Conservation (phyloP, 768 basidiomycete species). For the Trametes elegans region DNA sequence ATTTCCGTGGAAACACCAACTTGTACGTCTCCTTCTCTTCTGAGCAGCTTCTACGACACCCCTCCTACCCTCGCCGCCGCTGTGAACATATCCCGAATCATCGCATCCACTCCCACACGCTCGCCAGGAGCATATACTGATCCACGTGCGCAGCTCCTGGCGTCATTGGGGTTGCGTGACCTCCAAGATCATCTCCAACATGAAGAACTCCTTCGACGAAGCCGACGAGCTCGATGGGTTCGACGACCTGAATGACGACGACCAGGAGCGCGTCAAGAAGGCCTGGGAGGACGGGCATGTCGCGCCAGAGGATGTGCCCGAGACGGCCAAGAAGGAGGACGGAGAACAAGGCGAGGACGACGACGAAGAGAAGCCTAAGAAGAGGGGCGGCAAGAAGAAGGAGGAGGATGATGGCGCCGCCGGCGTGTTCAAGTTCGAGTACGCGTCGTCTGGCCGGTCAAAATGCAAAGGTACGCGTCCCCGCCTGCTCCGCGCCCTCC, state of each 20-base stretch:
- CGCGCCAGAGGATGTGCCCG: conserved; percentile 81
- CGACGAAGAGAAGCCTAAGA: conserved; percentile 36
- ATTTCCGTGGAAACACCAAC: conserved; percentile 63
- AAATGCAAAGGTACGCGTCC: conserved; percentile 37
- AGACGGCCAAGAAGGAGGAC: conserved; percentile 59
- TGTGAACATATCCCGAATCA: background rate
- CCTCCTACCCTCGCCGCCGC: background rate
- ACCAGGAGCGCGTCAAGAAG: conserved; percentile 65
- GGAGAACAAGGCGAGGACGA: conserved; percentile 42
- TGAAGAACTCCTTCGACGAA: conserved; percentile 58
- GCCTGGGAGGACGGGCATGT: conserved; percentile 81
- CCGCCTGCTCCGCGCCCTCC: background rate
- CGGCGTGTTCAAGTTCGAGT: conserved; percentile 31
- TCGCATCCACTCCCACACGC: background rate
- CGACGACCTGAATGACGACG: conserved; percentile 65
- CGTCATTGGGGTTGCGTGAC: conserved; percentile 92
- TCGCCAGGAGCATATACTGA: background rate
- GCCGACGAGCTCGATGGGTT: conserved; percentile 82
- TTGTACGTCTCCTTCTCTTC: conserved; percentile 47
- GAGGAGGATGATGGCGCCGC: conserved; percentile 29
- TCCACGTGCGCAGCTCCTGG: conserved; percentile 55
- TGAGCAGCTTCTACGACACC: background rate
- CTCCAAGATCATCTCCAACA: conserved; percentile 61
- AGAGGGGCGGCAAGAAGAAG: conserved; percentile 26
- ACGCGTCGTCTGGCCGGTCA: conserved; percentile 29